Evolutionary conservation across 176 grass and related monocot genomes (phyloP), one percentile per base, ranked within the genome.

Genomic region (Paspalum vaginatum): DNA sequence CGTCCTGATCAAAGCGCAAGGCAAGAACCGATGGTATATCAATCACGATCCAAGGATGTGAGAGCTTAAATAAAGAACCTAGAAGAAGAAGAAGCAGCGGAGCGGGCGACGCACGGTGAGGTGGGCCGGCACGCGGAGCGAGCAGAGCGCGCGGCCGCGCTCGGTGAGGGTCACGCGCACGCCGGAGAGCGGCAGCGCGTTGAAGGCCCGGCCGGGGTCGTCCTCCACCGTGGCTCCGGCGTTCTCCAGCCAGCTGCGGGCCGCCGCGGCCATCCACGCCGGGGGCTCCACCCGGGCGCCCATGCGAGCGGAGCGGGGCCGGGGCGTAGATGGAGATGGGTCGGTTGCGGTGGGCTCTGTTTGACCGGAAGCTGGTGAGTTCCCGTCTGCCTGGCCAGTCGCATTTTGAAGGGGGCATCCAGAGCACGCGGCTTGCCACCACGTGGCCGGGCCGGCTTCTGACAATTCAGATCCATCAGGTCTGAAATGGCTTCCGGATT

Each of bases 81-180:
- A 20, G 24, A 25, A 5, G 21, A 24, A 14, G 53, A 20, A 24
- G 27, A 41, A 5, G 17, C 4, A 25, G 1, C 38, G 5, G 16
- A 79, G 1, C 55, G 8, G 48, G 70, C 5, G 59, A 55, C 39
- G 32, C 18, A 97, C 91, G 43, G 91, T 94, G 79, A 97, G 91
- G 62, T 89, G 83, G 3, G 72, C 53, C 68, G 87, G 85, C 80
- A 97, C 71, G 77, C 83, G 83, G 77, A 97, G 89, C 15, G 87
- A 76, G 89, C 85, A 90, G 65, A 89, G 18, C 20, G 76, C 85
- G 77, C 69, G 75, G 20, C 91, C 89, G 55, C 56, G 14, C 42
- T 87, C 70, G 63, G 52, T 50, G 45, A 67, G 73, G 60, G 64
- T 70, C 20, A 97, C 75, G n/a, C 70, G 65, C 75, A 94, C 84